phyloP scores from a whole-genome alignment of 768 basidiomycete species.

The Russula foetens region DNA sequence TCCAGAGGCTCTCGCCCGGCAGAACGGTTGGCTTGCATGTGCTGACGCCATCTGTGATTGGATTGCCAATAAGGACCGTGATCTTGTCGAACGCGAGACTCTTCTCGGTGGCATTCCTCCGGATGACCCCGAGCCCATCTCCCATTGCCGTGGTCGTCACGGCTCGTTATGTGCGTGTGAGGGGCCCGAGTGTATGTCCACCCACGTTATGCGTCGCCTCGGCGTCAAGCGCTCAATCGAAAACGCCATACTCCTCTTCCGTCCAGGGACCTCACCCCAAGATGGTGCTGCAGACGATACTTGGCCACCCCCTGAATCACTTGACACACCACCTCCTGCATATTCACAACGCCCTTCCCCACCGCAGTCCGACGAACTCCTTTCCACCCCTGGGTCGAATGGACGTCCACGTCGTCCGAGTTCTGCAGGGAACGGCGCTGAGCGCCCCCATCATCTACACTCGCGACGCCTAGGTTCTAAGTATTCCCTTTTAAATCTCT shows the following conservation, averaged over 20 bases:
- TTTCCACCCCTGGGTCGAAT: conserved; percentile 20
- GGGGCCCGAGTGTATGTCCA: conserved; percentile 2
- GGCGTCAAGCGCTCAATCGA: conserved; percentile 77
- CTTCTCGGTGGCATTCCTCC: conserved; percentile 16
- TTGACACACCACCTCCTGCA: neutral
- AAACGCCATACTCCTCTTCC: conserved; percentile 34
- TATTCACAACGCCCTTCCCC: conserved; percentile 9
- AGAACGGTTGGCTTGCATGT: conserved; percentile 73
- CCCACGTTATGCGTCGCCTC: conserved; percentile 30
- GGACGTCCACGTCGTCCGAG: conserved; percentile 47
- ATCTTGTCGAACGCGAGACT: conserved; percentile 44
- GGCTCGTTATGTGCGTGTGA: conserved; percentile 12
- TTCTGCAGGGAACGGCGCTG: conserved; percentile 54
- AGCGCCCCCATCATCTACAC: conserved; percentile 37
- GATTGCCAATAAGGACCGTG: conserved; percentile 51
- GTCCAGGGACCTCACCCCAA: conserved; percentile 6
- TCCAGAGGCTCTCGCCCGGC: conserved; percentile 73
- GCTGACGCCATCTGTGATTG: conserved; percentile 67
- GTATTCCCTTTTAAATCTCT: conserved; percentile 64
- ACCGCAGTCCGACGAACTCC: conserved; percentile 19
- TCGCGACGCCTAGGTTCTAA: conserved; percentile 53
- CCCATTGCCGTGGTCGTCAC: conserved; percentile 28
- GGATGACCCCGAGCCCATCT: conserved; percentile 27
- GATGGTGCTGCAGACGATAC: neutral
- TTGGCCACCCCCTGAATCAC: conserved; percentile 11